Evolutionary conservation across 139 green algal genomes (phyloP).

Genomic region (Pleodorina starrii): DNA sequence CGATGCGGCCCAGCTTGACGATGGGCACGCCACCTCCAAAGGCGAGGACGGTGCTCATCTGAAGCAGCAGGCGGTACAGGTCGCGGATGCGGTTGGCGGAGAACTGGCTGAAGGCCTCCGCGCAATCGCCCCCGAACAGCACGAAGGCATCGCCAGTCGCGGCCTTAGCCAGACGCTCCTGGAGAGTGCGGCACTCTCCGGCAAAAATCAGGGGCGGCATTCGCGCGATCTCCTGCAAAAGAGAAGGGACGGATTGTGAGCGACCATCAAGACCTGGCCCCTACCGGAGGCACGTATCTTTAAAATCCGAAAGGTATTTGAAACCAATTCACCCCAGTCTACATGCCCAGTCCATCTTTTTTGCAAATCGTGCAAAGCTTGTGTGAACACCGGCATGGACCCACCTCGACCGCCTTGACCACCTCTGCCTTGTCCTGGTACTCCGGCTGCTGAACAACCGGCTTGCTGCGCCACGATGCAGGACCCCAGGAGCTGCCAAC

Average conservation of each 20-base stretch:
- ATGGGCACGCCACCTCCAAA: slow-evolving; percentile 96
- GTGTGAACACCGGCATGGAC: no score
- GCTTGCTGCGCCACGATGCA: slow-evolving; percentile 29
- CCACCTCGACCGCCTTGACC: slow-evolving; percentile 57
- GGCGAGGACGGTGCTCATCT: slow-evolving; percentile 97
- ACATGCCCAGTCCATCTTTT: neutral
- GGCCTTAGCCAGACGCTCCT: slow-evolving; percentile 88
- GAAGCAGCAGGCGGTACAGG: slow-evolving; percentile 91
- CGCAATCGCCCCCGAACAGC: slow-evolving; percentile 94
- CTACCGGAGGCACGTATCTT: neutral
- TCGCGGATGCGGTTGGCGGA: slow-evolving; percentile 95
- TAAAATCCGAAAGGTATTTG: no score
- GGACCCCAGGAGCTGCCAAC: neutral
- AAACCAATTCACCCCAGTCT: no score
- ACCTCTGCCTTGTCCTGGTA: slow-evolving; percentile 82
- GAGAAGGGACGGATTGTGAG: neutral
- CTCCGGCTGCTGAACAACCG: slow-evolving; percentile 76
- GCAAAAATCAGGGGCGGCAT: slow-evolving; percentile 98
- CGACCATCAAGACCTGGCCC: neutral
- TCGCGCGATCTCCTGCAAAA: slow-evolving; percentile 71
- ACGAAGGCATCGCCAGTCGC: slow-evolving; percentile 84
- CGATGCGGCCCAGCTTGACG: slow-evolving; percentile 98
- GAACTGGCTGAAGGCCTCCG: slow-evolving; percentile 97
- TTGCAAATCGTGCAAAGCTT: no score
- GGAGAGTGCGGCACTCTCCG: slow-evolving; percentile 95